Evolutionary conservation across 345 rosid species (phyloP).

Genomic region (Salix udensis): DNA sequence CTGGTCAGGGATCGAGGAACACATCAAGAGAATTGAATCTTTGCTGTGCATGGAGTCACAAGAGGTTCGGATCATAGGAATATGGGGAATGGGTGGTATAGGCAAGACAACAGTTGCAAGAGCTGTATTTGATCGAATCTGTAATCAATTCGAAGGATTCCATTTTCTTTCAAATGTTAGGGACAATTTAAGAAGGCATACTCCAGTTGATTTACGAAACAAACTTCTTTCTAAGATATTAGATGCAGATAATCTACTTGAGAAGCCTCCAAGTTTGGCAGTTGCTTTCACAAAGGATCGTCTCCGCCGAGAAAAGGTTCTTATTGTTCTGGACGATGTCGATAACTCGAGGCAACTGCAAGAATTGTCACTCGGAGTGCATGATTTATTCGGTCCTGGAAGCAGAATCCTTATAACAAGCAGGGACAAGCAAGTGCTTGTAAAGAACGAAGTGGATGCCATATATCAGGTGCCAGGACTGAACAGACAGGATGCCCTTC

Average conservation of each 20-base stretch:
- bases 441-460: too few species aligned
- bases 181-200: neutral
- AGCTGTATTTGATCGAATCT: neutral
- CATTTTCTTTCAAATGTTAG: conserved; percentile 11
- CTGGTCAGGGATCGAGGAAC: conserved; percentile 13
- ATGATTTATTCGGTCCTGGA: too few species aligned
- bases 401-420: too few species aligned
- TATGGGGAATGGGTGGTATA: too few species aligned
- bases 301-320: neutral
- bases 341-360: neutral
- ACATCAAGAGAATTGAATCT: neutral
- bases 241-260: neutral
- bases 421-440: too few species aligned
- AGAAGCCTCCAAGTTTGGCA: neutral
- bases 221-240: neutral
- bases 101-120: conserved; percentile 13
- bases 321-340: conserved; percentile 10
- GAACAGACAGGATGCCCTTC: neutral
- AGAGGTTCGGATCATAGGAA: too few species aligned
- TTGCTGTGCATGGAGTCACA: too few species aligned
- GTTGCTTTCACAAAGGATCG: neutral
- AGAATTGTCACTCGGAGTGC: neutral
- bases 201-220: neutral
- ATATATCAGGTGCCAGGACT: neutral
- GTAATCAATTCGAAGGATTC: conserved; percentile 8